phyloP scores from a whole-genome alignment of 768 basidiomycete species.

The Auriscalpium microsporum region DNA sequence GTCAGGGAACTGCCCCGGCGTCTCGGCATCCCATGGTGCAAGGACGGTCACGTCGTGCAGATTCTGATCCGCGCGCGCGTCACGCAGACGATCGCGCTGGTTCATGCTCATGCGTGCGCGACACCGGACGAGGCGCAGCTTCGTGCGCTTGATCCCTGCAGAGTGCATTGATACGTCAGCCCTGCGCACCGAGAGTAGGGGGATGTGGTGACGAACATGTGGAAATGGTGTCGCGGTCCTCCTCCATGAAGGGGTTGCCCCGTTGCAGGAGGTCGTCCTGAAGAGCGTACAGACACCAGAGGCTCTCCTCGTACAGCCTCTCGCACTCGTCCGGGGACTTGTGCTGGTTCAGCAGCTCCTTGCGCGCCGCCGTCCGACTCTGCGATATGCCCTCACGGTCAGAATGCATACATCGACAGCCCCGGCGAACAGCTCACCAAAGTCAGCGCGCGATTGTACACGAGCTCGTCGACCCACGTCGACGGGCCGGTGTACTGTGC shows the following conservation, averaged over 20 bases:
- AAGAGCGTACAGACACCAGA: slow-evolving; percentile 90
- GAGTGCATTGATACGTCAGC: not conserved
- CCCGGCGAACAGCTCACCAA: slow-evolving; percentile 45
- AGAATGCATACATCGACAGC: not conserved
- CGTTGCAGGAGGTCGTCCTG: slow-evolving; percentile 81
- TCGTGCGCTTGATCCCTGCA: slow-evolving; percentile 78
- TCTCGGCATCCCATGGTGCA: slow-evolving; percentile 40
- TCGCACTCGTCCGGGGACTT: slow-evolving; percentile 77
- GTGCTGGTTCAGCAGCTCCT: slow-evolving; percentile 79
- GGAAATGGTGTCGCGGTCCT: slow-evolving; percentile 70
- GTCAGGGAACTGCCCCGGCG: slow-evolving; percentile 7
- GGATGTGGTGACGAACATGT: slow-evolving; percentile 44
- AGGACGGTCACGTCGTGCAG: slow-evolving; percentile 55
- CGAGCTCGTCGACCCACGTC: slow-evolving; percentile 80
- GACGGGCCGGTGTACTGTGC: slow-evolving; percentile 75
- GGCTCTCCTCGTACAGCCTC: slow-evolving; percentile 87
- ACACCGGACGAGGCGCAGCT: slow-evolving; percentile 73
- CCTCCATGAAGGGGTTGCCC: slow-evolving; percentile 79
- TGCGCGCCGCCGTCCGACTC: slow-evolving; percentile 89
- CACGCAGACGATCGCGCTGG: slow-evolving; percentile 60
- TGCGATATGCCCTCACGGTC: slow-evolving; percentile 22
- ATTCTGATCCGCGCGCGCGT: slow-evolving; percentile 76
- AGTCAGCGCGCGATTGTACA: slow-evolving; percentile 86
- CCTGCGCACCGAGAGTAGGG: slow-evolving; percentile 1
- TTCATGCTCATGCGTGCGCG: slow-evolving; percentile 72